Evolutionary conservation across 2,329 filamentous ascomycete genomes (phyloP).

Genomic region (Bimuria novae-zelandiae): DNA sequence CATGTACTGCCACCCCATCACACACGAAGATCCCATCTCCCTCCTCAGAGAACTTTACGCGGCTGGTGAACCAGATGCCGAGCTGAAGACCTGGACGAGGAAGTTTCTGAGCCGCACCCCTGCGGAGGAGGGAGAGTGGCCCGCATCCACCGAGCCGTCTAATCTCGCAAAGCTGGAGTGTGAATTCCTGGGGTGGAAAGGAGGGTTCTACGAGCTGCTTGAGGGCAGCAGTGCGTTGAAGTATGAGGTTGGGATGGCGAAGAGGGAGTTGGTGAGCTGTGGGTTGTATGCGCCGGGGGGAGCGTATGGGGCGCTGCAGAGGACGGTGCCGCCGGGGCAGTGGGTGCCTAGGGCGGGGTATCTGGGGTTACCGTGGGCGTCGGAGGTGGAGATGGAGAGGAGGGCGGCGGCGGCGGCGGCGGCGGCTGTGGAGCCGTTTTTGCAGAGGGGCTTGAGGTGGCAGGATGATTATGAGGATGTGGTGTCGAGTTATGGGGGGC

Average conservation of each 20-base stretch:
- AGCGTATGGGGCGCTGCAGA: slow-evolving; percentile 1
- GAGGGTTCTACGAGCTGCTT: slow-evolving; percentile 22
- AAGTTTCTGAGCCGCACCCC: slow-evolving; percentile 24
- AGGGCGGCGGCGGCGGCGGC: slow-evolving; percentile 2
- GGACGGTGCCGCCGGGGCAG: not conserved
- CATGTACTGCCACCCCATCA: slow-evolving; percentile 35
- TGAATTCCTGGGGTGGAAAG: slow-evolving; percentile 17
- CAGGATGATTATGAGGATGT: not conserved
- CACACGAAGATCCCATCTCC: slow-evolving; percentile 43
- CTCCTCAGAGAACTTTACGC: slow-evolving; percentile 44
- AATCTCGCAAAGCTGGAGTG: slow-evolving; percentile 32
- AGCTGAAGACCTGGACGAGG: slow-evolving; percentile 27
- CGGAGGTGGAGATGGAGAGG: slow-evolving; percentile 6
- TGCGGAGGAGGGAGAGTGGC: not conserved
- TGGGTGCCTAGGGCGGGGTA: not conserved
- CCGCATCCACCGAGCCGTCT: slow-evolving; percentile 12
- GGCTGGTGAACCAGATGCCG: slow-evolving; percentile 25
- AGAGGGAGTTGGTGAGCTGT: slow-evolving; percentile 14
- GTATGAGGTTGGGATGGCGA: slow-evolving; percentile 30
- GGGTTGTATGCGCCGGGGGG: slow-evolving; percentile 13
- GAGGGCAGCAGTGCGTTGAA: slow-evolving; percentile 22
- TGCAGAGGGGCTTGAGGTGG: not conserved
- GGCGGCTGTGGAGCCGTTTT: slow-evolving; percentile 1
- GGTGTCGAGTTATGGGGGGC: not conserved
- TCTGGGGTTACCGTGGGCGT: slow-evolving; percentile 4